Evolutionary conservation across 352 stramenopile genomes (phyloP), one percentile per base, ranked within the genome.

Genomic region (Globisporangium acanthophoron): DNA sequence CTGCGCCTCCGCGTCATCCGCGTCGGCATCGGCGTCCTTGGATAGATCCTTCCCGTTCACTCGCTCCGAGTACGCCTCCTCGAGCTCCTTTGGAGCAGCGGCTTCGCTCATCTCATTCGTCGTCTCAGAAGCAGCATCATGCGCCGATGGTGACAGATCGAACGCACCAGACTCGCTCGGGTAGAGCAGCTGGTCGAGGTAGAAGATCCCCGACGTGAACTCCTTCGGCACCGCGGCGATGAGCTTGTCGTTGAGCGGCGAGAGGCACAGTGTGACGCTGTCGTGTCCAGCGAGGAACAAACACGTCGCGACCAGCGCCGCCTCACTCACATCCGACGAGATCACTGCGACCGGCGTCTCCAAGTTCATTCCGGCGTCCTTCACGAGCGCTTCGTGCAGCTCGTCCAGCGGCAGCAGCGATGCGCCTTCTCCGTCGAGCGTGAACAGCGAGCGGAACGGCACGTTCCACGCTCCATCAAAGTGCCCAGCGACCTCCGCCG

Each of bases 261-360:
- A 63, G 7, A 65, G 37, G 29, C 67, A 84, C 40, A 88, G 69
- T 49, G 71, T 56, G 20, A 86, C 61, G 20, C 48, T 65, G 5
- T 58, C 41, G 33, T 73, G 56, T 11, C 78, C 76, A 12, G 65
- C 69, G 33, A 88, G 56, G 20, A 85, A 49, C 29, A 88, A 55
- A 0, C 66, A 71, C 59, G 73, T 88, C 7, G 84, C 84, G 37
- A 91, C 78, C 3, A 76, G 64, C 49, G 84, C 81, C 33, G 74
- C 81, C 67, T 92, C 76, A 8, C 67, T 59, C 5, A 62, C 64
- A 33, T 71, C 62, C n/a, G 69, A 73, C 2, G 62, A 73, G 5
- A 90, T 54, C 16, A 91, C 76, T 7, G 71, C 67, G 29, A 86
- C 65, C 11, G 66, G 64, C 8, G 49, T 57, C 11, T 73, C 59